Conservation (phyloP, 306 rosid species). For the Lagenaria siceraria region DNA sequence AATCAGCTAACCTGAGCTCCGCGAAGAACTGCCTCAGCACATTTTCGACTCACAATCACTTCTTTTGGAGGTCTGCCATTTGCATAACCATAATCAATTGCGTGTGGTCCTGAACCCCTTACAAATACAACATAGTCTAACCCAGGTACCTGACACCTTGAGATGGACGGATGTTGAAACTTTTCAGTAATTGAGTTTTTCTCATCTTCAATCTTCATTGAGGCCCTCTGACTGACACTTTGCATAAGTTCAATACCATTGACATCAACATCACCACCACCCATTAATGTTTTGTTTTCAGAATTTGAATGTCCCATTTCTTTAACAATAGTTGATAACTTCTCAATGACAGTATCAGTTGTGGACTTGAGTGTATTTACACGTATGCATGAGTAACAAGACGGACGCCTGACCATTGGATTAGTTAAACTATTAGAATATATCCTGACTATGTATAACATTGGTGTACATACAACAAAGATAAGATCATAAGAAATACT, state of each 20-base stretch:
- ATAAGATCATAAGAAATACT: background rate
- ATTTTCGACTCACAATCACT: conserved; percentile 79
- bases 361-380: conserved; percentile 63
- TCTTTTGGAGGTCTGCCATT: conserved; percentile 58
- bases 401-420: conserved; percentile 40
- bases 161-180: conserved; percentile 20
- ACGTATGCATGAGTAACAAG: conserved; percentile 84
- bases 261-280: background rate
- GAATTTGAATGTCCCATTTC: conserved; percentile 10
- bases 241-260: conserved; percentile 4
- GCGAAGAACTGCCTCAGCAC: conserved; percentile 95
- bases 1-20: conserved; percentile 70
- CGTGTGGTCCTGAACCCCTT: conserved; percentile 77
- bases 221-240: background rate
- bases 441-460: background rate
- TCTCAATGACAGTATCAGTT: conserved; percentile 40
- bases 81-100: conserved; percentile 43
- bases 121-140: conserved; percentile 70
- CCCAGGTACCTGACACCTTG: conserved; percentile 57
- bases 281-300: background rate
- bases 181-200: conserved; percentile 19
- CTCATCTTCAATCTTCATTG: background rate
- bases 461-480: background rate
- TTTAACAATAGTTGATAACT: conserved; percentile 27
- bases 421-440: background rate